A percentile compares a stretch with the other conserved stretches of the same genome.
phyloP scores from a whole-genome alignment of 805 yeast species.

The Lachancea meyersii region DNA sequence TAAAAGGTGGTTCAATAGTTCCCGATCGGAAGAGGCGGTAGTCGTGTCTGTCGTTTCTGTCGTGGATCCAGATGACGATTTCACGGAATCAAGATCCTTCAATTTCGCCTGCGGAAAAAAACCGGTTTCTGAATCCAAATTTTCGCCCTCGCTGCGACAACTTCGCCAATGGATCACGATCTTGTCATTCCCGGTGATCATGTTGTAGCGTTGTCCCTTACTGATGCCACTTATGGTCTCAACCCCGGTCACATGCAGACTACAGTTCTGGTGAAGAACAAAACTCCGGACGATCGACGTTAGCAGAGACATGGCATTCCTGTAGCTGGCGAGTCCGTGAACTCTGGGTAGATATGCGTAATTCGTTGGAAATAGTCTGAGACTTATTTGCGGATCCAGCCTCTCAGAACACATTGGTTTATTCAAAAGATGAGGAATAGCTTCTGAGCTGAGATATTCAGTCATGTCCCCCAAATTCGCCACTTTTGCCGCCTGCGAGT shows the following conservation, averaged over 20 bases:
- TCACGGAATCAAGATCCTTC: not conserved
- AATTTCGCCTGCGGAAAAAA: constrained; percentile 7
- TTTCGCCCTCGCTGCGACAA: constrained; percentile 17
- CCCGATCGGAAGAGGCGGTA: not conserved
- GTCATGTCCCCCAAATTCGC: constrained; percentile 49
- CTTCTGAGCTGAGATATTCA: constrained; percentile 38
- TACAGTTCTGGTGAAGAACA: constrained; percentile 46
- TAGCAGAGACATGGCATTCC: constrained; percentile 50
- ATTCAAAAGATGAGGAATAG: constrained; percentile 48
- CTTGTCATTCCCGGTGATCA: constrained; percentile 20
- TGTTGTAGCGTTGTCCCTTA: constrained; percentile 11
- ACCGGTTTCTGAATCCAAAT: constrained; percentile 2
- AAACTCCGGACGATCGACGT: constrained; percentile 50
- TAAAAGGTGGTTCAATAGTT: not conserved
- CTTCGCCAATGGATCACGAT: constrained; percentile 27
- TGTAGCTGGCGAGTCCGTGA: constrained; percentile 50
- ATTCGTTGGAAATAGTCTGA: constrained; percentile 53
- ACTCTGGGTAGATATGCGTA: constrained; percentile 50
- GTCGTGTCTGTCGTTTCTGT: not conserved
- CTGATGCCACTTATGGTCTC: constrained; percentile 28
- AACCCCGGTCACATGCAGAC: constrained; percentile 42
- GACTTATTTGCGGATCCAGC: constrained; percentile 41
- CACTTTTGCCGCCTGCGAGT: constrained; percentile 1
- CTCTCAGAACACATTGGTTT: constrained; percentile 39
- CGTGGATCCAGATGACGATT: not conserved